Base-by-base conservation (phyloP, 148 eudicot species). In the Spergularia marina region DNA sequence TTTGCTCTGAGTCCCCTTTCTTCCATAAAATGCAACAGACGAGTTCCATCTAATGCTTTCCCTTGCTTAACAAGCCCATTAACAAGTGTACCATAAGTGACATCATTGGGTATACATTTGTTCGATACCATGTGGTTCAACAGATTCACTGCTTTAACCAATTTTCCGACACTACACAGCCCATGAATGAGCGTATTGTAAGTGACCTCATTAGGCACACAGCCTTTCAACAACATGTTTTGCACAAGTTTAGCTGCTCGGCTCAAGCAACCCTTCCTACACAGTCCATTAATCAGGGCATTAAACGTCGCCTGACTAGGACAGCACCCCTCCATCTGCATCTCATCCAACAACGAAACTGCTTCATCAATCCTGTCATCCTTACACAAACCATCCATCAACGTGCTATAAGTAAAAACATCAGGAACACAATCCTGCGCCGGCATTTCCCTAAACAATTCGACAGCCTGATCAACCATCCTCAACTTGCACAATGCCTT, bases 341-440 rank as follows among this genome's bases (percentile, higher is more conserved):
- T 94, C 85, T 94, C 98, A 84, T 94, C 98, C 81, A 94, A 84
- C 84, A 94, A 78, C 4, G 84, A 78, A 54, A 92, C 90, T 0
- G 94, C 97, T 74, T 94, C 97, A 53, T 94, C 92, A 65, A 90
- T 87, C 62, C 97, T 87, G 66, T 68, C 80, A 57, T 82, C 86
- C 80, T 89, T 91, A 66, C 97, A 92, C 85, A 94, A 84, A 57
- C 98, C 98, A 87, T 89, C 90, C 96, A 94, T 94, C 84, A 94
- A 68, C 5, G 97, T 94, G 71, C 89, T 80, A 78, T 91, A 94
- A 17, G 96, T 94, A 47, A 84, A 91, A 51, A 68, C 87, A 84
- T 94, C 98, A 4, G 98, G 94, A 23, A 64, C 74, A 80, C 91
- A 91, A n/a, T 78, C 60, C 39, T 67, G 56, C 25, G 57, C 10